Evolutionary conservation across 768 basidiomycete species (phyloP), one percentile per base, ranked within the genome.

Genomic region (Agrocybe pediades): DNA sequence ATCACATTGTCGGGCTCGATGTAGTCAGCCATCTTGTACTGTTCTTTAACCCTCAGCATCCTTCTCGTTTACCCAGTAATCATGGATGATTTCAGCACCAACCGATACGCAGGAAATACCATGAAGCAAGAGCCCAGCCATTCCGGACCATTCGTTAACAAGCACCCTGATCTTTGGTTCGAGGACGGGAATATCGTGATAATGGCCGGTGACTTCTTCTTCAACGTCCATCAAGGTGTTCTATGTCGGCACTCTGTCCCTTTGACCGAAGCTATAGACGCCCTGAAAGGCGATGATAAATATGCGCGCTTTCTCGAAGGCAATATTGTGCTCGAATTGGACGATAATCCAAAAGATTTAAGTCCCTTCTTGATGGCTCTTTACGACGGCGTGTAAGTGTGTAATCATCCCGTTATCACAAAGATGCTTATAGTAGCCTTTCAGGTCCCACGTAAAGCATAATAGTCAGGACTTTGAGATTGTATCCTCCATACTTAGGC

Each of bases 101-200:
- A 80, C 62, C 68, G 74, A 27, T 74, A 74, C 56, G 68, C 68
- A 42, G 58, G 54, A 46, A 53, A 45, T 55, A 27, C 45, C 21
- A 24, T 53, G 24, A 55, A 49, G 46, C 33, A 56, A n/a, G 60
- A 64, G 8, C 41, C 43, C 16, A 36, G 47, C 13, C 41, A 52
- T 13, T 29, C 57, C 26, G 25, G 51, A 27, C 75, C 70, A 15
- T 36, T 3, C 11, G n/a, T 36, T 15, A 69, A 62, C 51, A 71
- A 77, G 54, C 81, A 85, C 62, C 73, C 73, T 16, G 76, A 79
- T 42, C 71, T 90, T 16, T 85, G 73, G 64, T 89, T 91, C 57
- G 71, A 73, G 26, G 88, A 90, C 63, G 89, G 86, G 17, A 90
- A 88, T 60, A 66, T 90, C 40, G 86, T 81, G 15, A 66, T 92